Conservation (phyloP, 2,329 filamentous ascomycete species). For the Whalleya microplaca region DNA sequence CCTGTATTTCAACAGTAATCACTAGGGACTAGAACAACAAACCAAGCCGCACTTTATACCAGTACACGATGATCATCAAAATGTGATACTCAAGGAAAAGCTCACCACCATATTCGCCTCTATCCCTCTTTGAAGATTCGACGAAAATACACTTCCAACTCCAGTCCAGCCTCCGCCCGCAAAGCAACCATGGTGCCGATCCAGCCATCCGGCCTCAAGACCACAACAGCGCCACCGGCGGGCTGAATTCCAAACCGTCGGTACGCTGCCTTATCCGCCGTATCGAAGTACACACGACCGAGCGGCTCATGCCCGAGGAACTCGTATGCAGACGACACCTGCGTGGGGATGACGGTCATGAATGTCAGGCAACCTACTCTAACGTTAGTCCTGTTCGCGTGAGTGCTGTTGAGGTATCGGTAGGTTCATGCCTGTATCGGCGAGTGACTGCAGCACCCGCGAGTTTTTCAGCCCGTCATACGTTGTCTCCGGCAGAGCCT, state of each 20-base stretch:
- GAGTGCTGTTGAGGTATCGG: background rate
- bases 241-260: slow-evolving; percentile 23
- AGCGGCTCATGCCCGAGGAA: slow-evolving; percentile 19
- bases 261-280: slow-evolving; percentile 14
- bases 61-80: too few relatives aligned
- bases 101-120: background rate
- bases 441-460: slow-evolving; percentile 9
- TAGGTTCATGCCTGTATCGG: slow-evolving; percentile 1
- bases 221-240: slow-evolving; percentile 22
- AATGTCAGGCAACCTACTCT: slow-evolving; percentile 18
- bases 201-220: slow-evolving; percentile 34
- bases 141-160: slow-evolving; percentile 24
- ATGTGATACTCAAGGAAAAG: background rate
- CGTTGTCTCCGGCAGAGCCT: slow-evolving; percentile 1
- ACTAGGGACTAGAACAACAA: too few relatives aligned
- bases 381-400: background rate
- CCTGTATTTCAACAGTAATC: too few relatives aligned
- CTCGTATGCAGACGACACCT: slow-evolving; percentile 23
- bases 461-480: slow-evolving; percentile 12
- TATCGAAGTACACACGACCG: slow-evolving; percentile 27
- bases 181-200: slow-evolving; percentile 23
- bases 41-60: too few relatives aligned
- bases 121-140: slow-evolving; percentile 14
- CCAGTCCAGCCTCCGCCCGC: background rate
- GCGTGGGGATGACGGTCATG: slow-evolving; percentile 27